phyloP scores from a whole-genome alignment of 2,329 filamentous ascomycete species.

The Paraphoma sp. region DNA sequence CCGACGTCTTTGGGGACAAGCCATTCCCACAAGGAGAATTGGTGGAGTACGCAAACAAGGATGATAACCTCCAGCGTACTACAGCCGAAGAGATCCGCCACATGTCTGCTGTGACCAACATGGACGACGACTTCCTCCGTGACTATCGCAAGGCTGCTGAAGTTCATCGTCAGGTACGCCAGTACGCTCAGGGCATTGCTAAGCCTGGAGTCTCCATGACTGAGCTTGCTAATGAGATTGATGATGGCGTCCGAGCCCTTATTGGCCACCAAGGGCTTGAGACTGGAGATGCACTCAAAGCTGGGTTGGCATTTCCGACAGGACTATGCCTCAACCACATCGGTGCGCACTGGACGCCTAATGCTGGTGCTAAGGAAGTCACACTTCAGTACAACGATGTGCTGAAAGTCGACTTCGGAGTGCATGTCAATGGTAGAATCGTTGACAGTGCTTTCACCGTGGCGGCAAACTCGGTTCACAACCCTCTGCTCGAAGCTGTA shows the following conservation, averaged over 20 bases:
- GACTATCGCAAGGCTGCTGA: conserved; percentile 89
- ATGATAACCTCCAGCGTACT: conserved; percentile 78
- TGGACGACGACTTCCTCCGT: conserved; percentile 75
- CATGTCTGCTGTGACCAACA: conserved; percentile 65
- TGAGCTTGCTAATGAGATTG: conserved; percentile 82
- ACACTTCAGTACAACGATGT: conserved; percentile 76
- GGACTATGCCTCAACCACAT: conserved; percentile 83
- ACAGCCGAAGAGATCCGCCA: conserved; percentile 84
- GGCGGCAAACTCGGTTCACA: conserved; percentile 70
- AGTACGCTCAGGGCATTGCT: conserved; percentile 78
- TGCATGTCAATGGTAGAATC: conserved; percentile 73
- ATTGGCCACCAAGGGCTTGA: conserved; percentile 76
- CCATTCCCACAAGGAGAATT: conserved; percentile 78
- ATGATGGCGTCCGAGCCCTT: conserved; percentile 77
- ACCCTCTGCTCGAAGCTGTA: conserved; percentile 69
- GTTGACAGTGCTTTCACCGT: conserved; percentile 76
- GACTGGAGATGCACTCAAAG: conserved; percentile 77
- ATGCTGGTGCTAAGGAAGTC: conserved; percentile 81
- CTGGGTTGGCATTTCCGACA: conserved; percentile 84
- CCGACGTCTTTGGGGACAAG: conserved; percentile 72
- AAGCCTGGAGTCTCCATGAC: conserved; percentile 79
- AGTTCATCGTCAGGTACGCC: conserved; percentile 82
- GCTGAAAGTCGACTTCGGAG: conserved; percentile 75
- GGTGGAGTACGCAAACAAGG: conserved; percentile 66
- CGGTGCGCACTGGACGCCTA: conserved; percentile 85